phyloP scores from a whole-genome alignment of 306 rosid species.

The Vachellia pachyceras region DNA sequence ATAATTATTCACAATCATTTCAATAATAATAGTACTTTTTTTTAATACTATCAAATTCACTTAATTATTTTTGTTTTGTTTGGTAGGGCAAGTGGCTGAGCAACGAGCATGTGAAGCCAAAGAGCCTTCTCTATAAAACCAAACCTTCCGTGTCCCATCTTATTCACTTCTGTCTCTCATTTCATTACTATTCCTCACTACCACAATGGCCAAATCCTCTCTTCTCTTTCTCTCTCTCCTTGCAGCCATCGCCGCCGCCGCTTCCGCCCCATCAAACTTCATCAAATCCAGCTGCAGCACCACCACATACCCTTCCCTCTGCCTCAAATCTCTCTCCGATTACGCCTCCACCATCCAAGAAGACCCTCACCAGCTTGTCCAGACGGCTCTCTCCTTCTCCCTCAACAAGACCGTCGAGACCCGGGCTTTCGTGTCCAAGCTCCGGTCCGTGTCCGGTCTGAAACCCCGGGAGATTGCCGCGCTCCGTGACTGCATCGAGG shows the following conservation, averaged over 20 bases:
- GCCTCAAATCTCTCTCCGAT: conserved; percentile 40
- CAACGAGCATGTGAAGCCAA: not conserved
- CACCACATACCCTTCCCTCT: conserved; percentile 43
- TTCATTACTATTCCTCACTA: not conserved
- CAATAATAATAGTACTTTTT: not conserved
- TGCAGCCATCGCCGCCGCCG: not conserved
- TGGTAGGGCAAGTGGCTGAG: not conserved
- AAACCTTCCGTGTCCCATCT: not conserved
- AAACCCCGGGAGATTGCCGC: conserved; percentile 46
- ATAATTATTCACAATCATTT: not conserved
- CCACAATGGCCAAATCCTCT: conserved; percentile 28
- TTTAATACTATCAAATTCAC: not conserved
- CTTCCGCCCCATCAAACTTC: conserved; percentile 23
- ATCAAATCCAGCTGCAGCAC: conserved; percentile 48
- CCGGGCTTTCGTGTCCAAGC: conserved; percentile 30
- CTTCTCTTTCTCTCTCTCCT: conserved; percentile 1
- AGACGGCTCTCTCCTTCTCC: conserved; percentile 44
- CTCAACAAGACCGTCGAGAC: conserved; percentile 47
- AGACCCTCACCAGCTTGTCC: conserved; percentile 46
- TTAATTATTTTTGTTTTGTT: not conserved
- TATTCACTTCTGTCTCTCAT: not conserved
- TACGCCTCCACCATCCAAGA: conserved; percentile 49
- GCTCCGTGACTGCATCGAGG: conserved; percentile 43
- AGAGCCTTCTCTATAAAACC: not conserved
- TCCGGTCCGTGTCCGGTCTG: conserved; percentile 22